phyloP scores from a whole-genome alignment of 75 land plant species.

The Isoetes taiwanensis region DNA sequence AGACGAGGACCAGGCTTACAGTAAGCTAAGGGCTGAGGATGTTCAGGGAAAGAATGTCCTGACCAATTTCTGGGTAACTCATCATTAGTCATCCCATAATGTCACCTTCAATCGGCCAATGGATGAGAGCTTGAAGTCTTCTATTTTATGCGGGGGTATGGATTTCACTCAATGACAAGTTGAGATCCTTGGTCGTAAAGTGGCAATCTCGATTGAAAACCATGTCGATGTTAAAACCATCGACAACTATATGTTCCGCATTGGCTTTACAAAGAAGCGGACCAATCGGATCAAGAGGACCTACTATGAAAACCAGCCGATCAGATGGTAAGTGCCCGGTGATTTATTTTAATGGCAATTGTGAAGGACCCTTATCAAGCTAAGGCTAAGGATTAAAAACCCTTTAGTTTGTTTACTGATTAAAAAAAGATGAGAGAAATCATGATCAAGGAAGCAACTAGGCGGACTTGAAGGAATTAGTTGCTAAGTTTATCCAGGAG shows the following conservation, averaged over 20 bases:
- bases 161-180: conserved; percentile 54
- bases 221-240: conserved; percentile 45
- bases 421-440: no score
- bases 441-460: no score
- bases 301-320: no score
- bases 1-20: conserved; percentile 45
- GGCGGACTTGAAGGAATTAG: conserved; percentile 86
- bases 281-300: conserved; percentile 44
- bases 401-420: no score
- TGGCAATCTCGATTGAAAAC: conserved; percentile 39
- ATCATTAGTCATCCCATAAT: no score
- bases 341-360: no score
- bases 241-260: conserved; percentile 52
- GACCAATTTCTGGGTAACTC: conserved; percentile 41
- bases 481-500: conserved; percentile 76
- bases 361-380: no score
- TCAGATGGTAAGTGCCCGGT: no score
- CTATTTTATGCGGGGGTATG: conserved; percentile 26
- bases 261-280: conserved; percentile 50
- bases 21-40: conserved; percentile 43
- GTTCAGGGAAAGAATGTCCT: conserved; percentile 47
- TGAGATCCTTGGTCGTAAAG: conserved; percentile 39
- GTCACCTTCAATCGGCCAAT: not conserved
- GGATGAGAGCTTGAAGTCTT: not conserved
- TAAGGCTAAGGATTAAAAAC: no score